Conservation (phyloP, 129 eudicot genomes). For the Flaveria bidentis region DNA sequence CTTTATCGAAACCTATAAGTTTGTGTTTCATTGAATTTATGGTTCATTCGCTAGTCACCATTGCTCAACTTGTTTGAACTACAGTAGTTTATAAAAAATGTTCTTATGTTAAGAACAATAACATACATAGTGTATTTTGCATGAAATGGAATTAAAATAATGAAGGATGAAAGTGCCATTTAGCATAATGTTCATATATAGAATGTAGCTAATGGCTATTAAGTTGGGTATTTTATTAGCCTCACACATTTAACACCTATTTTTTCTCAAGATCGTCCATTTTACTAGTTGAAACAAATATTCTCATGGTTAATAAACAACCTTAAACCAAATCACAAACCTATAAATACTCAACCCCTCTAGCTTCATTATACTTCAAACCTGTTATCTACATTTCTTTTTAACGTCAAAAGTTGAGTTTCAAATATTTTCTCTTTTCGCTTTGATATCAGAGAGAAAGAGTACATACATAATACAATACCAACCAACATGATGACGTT, state of each 20-base stretch:
- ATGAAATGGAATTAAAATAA: too few relatives aligned
- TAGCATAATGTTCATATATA: too few relatives aligned
- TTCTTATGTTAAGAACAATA: too few relatives aligned
- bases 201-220: too few relatives aligned
- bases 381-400: constrained; percentile 23
- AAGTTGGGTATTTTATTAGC: too few relatives aligned
- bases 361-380: constrained; percentile 16
- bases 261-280: constrained; percentile 21
- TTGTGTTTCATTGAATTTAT: too few relatives aligned
- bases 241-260: constrained; percentile 33
- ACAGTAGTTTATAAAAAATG: too few relatives aligned
- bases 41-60: too few relatives aligned
- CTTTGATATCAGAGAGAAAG: constrained; percentile 20
- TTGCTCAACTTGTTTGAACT: too few relatives aligned
- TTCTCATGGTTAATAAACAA: constrained; percentile 25
- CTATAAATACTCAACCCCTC: constrained; percentile 22
- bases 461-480: constrained; percentile 20
- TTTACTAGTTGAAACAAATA: neutral
- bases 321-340: neutral
- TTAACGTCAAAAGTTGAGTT: constrained; percentile 32
- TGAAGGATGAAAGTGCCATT: too few relatives aligned
- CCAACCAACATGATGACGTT: constrained; percentile 41
- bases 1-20: too few relatives aligned
- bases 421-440: constrained; percentile 32
- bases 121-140: too few relatives aligned